phyloP scores from a whole-genome alignment of 148 eudicot genomes.

The Vaccinium vitisidaea region DNA sequence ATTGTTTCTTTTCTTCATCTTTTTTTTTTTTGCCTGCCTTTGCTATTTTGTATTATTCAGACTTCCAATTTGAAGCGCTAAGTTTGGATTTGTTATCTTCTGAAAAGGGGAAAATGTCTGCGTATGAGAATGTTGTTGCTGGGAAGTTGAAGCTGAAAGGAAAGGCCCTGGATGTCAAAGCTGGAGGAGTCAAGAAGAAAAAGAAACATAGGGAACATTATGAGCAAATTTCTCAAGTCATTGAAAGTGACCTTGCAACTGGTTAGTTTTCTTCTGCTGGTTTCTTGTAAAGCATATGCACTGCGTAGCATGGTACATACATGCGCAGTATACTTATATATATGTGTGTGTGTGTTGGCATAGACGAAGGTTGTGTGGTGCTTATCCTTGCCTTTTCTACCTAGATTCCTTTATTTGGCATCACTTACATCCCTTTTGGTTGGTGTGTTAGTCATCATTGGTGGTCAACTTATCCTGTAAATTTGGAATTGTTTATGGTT shows the following conservation, averaged over 20 bases:
- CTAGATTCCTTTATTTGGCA: neutral
- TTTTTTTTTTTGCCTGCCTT: neutral
- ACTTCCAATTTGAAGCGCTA: neutral
- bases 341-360: neutral
- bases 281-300: neutral
- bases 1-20: neutral
- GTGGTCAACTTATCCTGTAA: neutral
- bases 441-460: neutral
- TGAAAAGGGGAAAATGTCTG: constrained; percentile 51
- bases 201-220: constrained; percentile 60
- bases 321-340: neutral
- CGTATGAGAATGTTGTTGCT: constrained; percentile 70
- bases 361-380: neutral
- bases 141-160: constrained; percentile 95
- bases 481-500: neutral
- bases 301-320: neutral
- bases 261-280: constrained; percentile 35
- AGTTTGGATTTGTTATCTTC: neutral
- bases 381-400: constrained; percentile 2
- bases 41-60: neutral
- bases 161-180: constrained; percentile 81
- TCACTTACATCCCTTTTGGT: neutral
- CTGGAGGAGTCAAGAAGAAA: constrained; percentile 69
- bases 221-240: constrained; percentile 43
- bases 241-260: constrained; percentile 40